These are phyloP conservation scores for Aspergillus unguis DNA, from an alignment of 2,329 filamentous ascomycete species.

Conservation along the genomic window DNA sequence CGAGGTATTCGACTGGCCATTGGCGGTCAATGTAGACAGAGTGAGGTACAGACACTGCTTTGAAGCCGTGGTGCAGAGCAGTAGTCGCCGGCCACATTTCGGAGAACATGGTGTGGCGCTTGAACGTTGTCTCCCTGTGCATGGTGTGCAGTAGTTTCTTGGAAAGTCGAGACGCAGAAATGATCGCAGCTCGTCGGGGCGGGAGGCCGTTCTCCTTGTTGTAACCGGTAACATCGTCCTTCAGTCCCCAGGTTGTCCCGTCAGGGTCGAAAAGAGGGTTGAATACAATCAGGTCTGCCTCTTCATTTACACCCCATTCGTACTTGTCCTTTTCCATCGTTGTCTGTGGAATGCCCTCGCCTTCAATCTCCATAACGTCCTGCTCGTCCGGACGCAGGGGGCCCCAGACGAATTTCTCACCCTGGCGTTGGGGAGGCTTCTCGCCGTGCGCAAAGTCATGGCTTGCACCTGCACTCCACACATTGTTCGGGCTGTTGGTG, in stretches of 20 bases:
- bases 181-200: conserved; percentile 78
- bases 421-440: conserved; percentile 32
- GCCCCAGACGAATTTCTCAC: conserved; percentile 75
- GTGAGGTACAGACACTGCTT: conserved; percentile 87
- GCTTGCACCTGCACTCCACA: conserved; percentile 55
- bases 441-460: conserved; percentile 20
- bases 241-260: conserved; percentile 77
- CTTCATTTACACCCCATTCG: conserved; percentile 82
- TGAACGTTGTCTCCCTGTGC: conserved; percentile 82
- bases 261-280: conserved; percentile 90
- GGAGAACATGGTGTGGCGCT: conserved; percentile 86
- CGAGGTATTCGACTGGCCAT: conserved; percentile 78
- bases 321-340: conserved; percentile 76
- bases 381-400: conserved; percentile 65
- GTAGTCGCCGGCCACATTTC: conserved; percentile 95
- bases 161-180: conserved; percentile 81
- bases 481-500: conserved; percentile 61
- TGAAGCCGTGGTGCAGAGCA: conserved; percentile 86
- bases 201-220: conserved; percentile 62
- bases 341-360: conserved; percentile 71
- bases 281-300: conserved; percentile 87
- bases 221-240: conserved; percentile 80
- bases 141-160: conserved; percentile 75
- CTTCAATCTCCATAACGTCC: conserved; percentile 69
- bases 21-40: conserved; percentile 81